Base-by-base conservation (phyloP, 257 asterid genomes). In the Salvia rosmarinus region DNA sequence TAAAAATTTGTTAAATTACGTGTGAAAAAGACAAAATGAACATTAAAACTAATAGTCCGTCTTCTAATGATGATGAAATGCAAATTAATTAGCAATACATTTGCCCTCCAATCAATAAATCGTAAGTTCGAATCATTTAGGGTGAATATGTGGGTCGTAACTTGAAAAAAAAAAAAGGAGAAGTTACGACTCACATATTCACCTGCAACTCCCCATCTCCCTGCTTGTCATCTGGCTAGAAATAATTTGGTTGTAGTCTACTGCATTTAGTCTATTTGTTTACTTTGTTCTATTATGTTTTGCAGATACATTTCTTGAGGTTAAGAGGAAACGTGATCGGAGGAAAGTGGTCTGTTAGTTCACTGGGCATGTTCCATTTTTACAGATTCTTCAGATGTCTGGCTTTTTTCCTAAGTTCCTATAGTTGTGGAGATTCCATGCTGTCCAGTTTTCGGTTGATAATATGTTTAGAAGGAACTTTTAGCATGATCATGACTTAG, bases 241-340 rank as follows among this genome's bases (percentile, higher is more conserved):
- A 3, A 52, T 9, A n/a, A 50, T 50, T 17, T 50, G 56, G 23
- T 50, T 16, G 12, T 17, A 17, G 8, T 50, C 9, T 6, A 50
- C 28, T 50, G 56, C 19, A 9, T 52, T 9, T 21, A 52, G n/a
- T 52, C 32, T 20, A 9, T 52, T 25, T 55, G 62, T 25, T 47
- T 32, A 42, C 51, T 12, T 5, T 42, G 37, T 51, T 69, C 37
- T 58, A 57, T 73, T 58, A 47, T 68, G 72, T 37, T 77, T 47
- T 72, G 82, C 87, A 86, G 92, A 86, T 80, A 82, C 92, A 39
- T 86, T 88, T 78, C 92, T 83, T 21, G 85, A 84, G 80, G 90
- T 86, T 37, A 88, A 80, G 81, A 79, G 63, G 72, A 88, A 84
- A 80, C 90, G 85, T 16, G 86, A 82, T 32, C 79, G 82, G 71